Evolutionary conservation across 2,329 filamentous ascomycete species (phyloP).

Genomic region (Fonsecaea erecta): DNA sequence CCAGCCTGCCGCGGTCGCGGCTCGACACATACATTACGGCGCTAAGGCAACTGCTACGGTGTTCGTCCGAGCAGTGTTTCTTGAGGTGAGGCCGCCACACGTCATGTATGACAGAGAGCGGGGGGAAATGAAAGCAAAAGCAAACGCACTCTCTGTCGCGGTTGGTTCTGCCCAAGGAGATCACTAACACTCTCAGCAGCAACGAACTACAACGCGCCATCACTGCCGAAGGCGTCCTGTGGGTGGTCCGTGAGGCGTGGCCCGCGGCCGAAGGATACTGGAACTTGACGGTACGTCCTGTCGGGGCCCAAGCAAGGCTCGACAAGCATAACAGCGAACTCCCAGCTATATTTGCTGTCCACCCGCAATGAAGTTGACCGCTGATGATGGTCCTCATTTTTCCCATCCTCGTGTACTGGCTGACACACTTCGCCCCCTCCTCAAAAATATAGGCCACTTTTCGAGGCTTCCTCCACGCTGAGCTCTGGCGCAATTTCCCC

Average conservation of each 20-base stretch:
- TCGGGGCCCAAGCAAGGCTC: no score
- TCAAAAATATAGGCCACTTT: slow-evolving; percentile 14
- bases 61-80: slow-evolving; percentile 6
- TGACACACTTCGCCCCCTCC: background rate
- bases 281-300: slow-evolving; percentile 22
- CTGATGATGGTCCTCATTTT: no score
- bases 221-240: slow-evolving; percentile 24
- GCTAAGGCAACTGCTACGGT: slow-evolving; percentile 14
- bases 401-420: no score
- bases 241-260: slow-evolving; percentile 28
- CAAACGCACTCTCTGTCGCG: background rate
- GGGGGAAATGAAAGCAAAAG: background rate
- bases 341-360: no score
- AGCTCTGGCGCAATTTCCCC: slow-evolving; percentile 30
- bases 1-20: slow-evolving; percentile 12
- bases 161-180: background rate
- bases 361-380: no score
- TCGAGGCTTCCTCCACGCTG: slow-evolving; percentile 23
- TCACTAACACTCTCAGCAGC: background rate
- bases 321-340: no score
- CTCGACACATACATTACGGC: slow-evolving; percentile 23
- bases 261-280: slow-evolving; percentile 27
- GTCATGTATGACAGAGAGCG: no score
- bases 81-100: slow-evolving; percentile 13
- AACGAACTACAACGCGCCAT: slow-evolving; percentile 12